Evolutionary conservation across 768 basidiomycete genomes (phyloP).

Genomic region (Suillus tomentosus): DNA sequence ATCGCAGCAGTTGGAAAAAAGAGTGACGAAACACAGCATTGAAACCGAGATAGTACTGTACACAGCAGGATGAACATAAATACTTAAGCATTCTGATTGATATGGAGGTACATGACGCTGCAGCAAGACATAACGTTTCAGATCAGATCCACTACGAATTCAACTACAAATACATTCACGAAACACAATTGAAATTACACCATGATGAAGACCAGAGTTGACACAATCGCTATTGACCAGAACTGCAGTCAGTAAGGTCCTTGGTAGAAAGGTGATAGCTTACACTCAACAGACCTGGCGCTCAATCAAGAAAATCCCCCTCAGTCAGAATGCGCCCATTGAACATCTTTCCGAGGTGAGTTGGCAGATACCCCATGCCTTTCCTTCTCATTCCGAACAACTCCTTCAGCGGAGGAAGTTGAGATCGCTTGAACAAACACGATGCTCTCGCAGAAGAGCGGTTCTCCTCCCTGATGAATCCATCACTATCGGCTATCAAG

Average conservation of each 20-base stretch:
- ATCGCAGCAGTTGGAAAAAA: slow-evolving; percentile 81
- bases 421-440: slow-evolving; percentile 14
- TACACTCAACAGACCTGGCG: neutral
- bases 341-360: slow-evolving; percentile 45
- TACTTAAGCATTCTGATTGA: too few relatives aligned
- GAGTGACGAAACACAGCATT: slow-evolving; percentile 79
- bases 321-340: slow-evolving; percentile 27
- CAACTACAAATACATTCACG: too few relatives aligned
- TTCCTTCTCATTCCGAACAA: slow-evolving; percentile 42
- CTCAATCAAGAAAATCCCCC: slow-evolving; percentile 22
- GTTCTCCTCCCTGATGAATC: slow-evolving; percentile 23
- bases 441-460: slow-evolving; percentile 15
- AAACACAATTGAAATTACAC: too few relatives aligned
- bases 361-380: slow-evolving; percentile 37
- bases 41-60: slow-evolving; percentile 81
- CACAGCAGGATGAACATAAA: too few relatives aligned
- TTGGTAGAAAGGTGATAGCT: neutral
- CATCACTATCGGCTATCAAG: slow-evolving; percentile 17
- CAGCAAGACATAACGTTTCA: too few relatives aligned
- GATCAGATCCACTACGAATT: too few relatives aligned
- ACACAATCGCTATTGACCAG: neutral
- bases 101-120: too few relatives aligned
- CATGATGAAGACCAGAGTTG: neutral
- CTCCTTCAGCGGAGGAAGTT: slow-evolving; percentile 30
- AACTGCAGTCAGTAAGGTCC: neutral